Conservation (phyloP, 345 rosid species). For the Cardamine resedifolia region DNA sequence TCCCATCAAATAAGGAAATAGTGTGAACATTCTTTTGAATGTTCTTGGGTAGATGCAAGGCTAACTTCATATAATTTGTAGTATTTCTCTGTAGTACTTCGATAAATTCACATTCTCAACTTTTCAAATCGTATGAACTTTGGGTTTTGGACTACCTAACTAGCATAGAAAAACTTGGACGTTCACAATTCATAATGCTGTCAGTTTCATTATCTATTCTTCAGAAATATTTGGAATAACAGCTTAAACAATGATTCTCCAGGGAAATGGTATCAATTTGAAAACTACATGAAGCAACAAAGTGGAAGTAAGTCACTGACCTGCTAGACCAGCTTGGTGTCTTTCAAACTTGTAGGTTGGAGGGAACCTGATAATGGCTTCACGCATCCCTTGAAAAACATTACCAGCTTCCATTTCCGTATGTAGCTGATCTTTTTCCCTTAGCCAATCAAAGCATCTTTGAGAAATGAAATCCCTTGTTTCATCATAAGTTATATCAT, state of each 20-base stretch:
- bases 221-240: background rate
- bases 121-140: background rate
- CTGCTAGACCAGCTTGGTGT: slow-evolving; percentile 72
- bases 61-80: background rate
- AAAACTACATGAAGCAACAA: too few species aligned
- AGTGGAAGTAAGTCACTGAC: slow-evolving; percentile 46
- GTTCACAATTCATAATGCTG: slow-evolving; percentile 4
- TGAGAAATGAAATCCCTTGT: slow-evolving; percentile 83
- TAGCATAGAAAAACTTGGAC: background rate
- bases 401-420: slow-evolving; percentile 77
- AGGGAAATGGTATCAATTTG: background rate
- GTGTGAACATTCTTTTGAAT: background rate
- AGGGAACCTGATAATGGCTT: slow-evolving; percentile 73
- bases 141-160: background rate
- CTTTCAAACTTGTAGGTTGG: slow-evolving; percentile 85
- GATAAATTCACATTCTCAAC: slow-evolving; percentile 4
- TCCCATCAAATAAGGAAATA: slow-evolving; percentile 13
- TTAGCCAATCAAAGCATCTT: slow-evolving; percentile 83
- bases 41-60: slow-evolving; percentile 5
- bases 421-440: slow-evolving; percentile 78
- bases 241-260: background rate
- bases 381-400: slow-evolving; percentile 91
- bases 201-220: background rate
- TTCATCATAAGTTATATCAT: slow-evolving; percentile 79
- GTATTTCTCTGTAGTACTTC: slow-evolving; percentile 3